Evolutionary conservation across 306 rosid species (phyloP), one percentile per base, ranked within the genome.

Genomic region (Cyclanthera cordifolia): DNA sequence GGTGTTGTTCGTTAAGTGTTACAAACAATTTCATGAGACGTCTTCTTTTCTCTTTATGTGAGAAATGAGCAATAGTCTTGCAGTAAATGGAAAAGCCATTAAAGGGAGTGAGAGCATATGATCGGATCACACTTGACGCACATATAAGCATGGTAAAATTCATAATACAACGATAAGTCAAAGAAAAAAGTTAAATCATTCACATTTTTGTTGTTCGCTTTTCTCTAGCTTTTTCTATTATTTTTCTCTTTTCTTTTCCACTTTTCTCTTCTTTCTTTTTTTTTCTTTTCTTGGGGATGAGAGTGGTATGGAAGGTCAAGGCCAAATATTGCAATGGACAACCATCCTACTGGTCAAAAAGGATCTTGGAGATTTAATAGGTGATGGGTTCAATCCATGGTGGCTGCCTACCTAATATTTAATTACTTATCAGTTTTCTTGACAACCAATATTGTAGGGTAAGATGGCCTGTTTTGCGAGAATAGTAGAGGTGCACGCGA

Each of bases 1-100:
- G 48, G n/a, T 9, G 67, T n/a, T n/a, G n/a, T n/a, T n/a, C n/a
- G 67, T 34, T 59, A 60, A 60, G 49, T 32, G 67, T 59, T n/a
- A 59, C 41, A 34, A 27, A n/a, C n/a, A 59, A 34, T 34, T 27
- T 59, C 48, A 59, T 34, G 10, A 17, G 67, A 34, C 67, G 0
- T 59, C 9, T 59, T 59, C 16, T 34, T 59, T 59, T 16, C 48
- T 17, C 16, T 9, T 32, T 34, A 32, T 32, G 17, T 9, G 20
- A 15, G 45, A 57, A 57, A 57, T n/a, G 1, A 28, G 6, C 23
- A 16, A 57, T 16, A 32, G 45, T 37, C 43, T 6, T 2, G 8
- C 23, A 10, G 4, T n/a, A 8, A 19, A 32, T n/a, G 24, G 7
- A 58, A 58, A 30, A 58, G 46, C 66, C 66, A n/a, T 58, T 32